Evolutionary conservation across 176 grass and related monocot species (phyloP), one percentile per base, ranked within the genome.

Genomic region (Cenchrus americanus): DNA sequence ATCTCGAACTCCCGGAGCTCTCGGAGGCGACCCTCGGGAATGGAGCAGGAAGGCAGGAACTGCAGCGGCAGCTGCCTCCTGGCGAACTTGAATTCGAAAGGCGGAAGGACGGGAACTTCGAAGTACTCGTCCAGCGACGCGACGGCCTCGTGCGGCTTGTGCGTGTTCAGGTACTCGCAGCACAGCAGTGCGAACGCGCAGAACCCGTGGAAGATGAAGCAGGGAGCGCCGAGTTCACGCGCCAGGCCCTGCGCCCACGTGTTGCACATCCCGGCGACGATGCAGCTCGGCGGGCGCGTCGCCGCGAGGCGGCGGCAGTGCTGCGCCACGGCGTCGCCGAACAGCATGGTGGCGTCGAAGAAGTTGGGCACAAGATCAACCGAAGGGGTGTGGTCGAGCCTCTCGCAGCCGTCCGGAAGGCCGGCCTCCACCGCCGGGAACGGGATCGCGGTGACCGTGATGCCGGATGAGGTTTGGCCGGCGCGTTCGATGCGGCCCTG

Each of bases 191-290:
- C 74, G 81, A 95, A 92, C 42, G 90, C 89, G 7, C 44, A 27
- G 52, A 86, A 82, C 1, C 88, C 85, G 12, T 92, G 86, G 84
- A 92, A 95, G 62, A 90, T 71, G 40, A 90, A 84, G 27, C 86
- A 85, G 0, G 86, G 86, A 23, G 55, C 61, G 24, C 87, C 63
- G 63, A 95, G 86, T 6, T 88, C 87, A 0, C 82, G 62, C 63
- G 90, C 93, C 8, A 92, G 52, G 19, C 47, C 49, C 3, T 4
- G 67, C 51, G 90, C 89, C 93, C 85, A 92, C 6, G 75, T 78
- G 80, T 95, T 65, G 60, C 85, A 88, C 57, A 84, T 85, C 46
- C 91, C 88, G 40, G 88, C 62, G 42, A 95, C 65, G 50, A 92
- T n/a, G 88, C 90, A 90, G 69, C 17, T 71, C 14, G 90, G 85